Evolutionary conservation across 1,284 basidiomycete species (phyloP).

Genomic region (Melampsora americana): DNA sequence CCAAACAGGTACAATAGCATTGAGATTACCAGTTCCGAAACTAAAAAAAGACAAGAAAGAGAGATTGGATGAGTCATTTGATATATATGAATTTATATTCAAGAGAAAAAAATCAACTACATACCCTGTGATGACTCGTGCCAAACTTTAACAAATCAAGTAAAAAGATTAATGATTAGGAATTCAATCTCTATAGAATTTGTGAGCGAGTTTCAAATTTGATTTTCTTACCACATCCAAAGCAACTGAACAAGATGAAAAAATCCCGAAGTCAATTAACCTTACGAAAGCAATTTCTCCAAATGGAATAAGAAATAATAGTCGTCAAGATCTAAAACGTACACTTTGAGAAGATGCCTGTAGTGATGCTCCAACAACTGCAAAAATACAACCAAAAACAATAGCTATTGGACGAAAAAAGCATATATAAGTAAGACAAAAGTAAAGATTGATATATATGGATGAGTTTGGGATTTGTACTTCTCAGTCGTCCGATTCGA

Average conservation of each 20-base stretch:
- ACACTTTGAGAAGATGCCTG: constrained; percentile 48
- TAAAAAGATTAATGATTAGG: neutral
- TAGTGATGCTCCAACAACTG: constrained; percentile 48
- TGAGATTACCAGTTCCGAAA: constrained; percentile 51
- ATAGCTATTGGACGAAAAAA: constrained; percentile 40
- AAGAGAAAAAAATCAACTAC: neutral
- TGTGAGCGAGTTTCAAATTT: neutral
- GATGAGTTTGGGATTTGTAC: neutral
- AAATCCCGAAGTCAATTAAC: neutral
- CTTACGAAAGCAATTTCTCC: neutral
- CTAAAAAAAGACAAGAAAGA: constrained; percentile 24
- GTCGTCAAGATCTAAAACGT: neutral
- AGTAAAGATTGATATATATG: neutral
- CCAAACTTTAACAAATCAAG: neutral
- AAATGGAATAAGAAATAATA: neutral
- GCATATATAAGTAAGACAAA: neutral
- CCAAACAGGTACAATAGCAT: constrained; percentile 52
- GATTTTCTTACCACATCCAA: constrained; percentile 46
- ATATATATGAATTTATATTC: neutral
- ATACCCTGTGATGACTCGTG: constrained; percentile 48
- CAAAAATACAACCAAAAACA: constrained; percentile 48
- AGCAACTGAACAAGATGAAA: constrained; percentile 19
- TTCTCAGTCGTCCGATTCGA: constrained; percentile 36
- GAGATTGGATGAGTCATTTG: neutral
- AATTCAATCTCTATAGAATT: neutral